These are phyloP conservation scores for Eragrostis nindensis DNA, from an alignment of 176 grass and related monocot genomes.

Conservation along the genomic window DNA sequence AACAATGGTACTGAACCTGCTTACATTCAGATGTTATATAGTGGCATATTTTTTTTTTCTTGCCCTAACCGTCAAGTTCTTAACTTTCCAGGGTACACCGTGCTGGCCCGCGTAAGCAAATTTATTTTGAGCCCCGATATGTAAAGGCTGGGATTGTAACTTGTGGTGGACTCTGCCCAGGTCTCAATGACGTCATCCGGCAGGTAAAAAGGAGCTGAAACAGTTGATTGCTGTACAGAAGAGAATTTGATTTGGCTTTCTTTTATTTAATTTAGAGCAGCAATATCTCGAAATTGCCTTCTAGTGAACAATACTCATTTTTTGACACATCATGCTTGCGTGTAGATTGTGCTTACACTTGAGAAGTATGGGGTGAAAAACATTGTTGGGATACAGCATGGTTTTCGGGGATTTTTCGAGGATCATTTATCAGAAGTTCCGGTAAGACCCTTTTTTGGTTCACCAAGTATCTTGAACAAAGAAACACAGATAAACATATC, in stretches of 20 bases:
- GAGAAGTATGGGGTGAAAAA: conserved; percentile 98
- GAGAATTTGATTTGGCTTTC: conserved; percentile 1
- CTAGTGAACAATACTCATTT: conserved; percentile 25
- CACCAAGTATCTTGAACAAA: conserved; percentile 27
- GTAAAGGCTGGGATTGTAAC: conserved; percentile 96
- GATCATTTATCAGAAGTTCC: conserved; percentile 75
- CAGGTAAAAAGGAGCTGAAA: conserved; percentile 54
- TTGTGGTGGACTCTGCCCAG: conserved; percentile 94
- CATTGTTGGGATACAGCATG: conserved; percentile 91
- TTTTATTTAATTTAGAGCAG: not conserved
- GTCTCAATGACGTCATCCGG: conserved; percentile 97
- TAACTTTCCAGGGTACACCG: conserved; percentile 81
- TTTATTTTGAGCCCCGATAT: conserved; percentile 85
- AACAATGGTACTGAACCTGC: conserved; percentile 72
- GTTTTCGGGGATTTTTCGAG: conserved; percentile 94
- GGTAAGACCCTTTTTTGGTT: conserved; percentile 47
- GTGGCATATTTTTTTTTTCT: not conserved
- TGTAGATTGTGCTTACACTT: conserved; percentile 98
- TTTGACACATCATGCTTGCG: conserved; percentile 5
- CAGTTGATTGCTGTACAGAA: conserved; percentile 22
- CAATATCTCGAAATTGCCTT: conserved; percentile 32
- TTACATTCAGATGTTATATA: conserved; percentile 18
- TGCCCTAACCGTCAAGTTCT: conserved; percentile 20
- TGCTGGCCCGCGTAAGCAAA: conserved; percentile 86
- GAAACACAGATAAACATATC: conserved; percentile 1